Percentiles rank a stretch among this genome's conserved stretches.
phyloP scores from a whole-genome alignment of 2,329 filamentous ascomycete species.

The Tolypocladium tundrense region DNA sequence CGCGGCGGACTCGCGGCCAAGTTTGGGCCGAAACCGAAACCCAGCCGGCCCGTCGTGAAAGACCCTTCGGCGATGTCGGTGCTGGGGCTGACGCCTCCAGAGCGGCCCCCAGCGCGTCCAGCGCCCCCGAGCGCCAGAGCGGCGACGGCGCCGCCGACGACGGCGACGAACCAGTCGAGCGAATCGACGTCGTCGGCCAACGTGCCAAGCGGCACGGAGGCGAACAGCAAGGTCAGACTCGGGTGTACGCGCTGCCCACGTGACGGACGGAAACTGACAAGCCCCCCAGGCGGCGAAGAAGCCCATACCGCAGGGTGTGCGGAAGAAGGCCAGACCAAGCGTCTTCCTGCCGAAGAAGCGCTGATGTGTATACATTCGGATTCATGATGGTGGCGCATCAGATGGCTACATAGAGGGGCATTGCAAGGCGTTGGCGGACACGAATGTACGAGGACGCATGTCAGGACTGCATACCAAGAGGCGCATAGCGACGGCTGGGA shows the following conservation, averaged over 20 bases:
- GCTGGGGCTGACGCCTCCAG: conserved; percentile 36
- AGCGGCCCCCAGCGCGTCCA: conserved; percentile 21
- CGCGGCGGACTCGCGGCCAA: conserved; percentile 24
- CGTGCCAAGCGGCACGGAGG: conserved; percentile 6
- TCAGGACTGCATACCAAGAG: background rate
- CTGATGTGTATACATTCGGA: background rate
- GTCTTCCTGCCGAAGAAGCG: conserved; percentile 12
- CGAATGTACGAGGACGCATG: background rate
- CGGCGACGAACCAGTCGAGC: conserved; percentile 8
- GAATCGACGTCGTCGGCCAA: conserved; percentile 11
- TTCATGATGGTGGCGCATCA: background rate
- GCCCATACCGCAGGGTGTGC: conserved; percentile 2
- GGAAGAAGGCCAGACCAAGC: conserved; percentile 10
- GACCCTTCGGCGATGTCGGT: conserved; percentile 45
- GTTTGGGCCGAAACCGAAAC: conserved; percentile 23
- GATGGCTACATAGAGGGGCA: background rate
- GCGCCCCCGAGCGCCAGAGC: conserved; percentile 11
- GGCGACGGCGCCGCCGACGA: conserved; percentile 4
- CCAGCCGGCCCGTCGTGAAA: conserved; percentile 16
- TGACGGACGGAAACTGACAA: background rate
- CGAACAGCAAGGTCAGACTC: conserved; percentile 10
- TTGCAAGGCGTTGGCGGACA: conserved; percentile 1
- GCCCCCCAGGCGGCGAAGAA: background rate
- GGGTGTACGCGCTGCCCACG: background rate
- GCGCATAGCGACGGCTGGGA: background rate